Base-by-base conservation (phyloP, 2,329 filamentous ascomycete genomes). In the Fusarium oxysporum region DNA sequence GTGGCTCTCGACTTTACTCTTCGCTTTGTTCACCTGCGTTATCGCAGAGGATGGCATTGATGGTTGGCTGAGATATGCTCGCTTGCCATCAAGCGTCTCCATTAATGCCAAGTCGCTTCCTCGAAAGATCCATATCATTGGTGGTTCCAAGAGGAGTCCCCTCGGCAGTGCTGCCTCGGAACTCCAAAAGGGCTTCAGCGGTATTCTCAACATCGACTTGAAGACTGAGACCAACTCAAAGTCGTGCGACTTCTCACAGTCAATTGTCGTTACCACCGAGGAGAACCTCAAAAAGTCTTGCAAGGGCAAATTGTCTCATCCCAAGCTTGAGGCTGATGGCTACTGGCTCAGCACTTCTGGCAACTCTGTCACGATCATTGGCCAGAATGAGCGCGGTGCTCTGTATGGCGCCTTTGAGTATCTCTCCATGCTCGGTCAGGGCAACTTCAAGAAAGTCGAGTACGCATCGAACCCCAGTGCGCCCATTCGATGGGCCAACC, bases 331-430 rank as follows among this genome's bases (percentile, higher is more conserved):
- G 37, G 83, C 86, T 17, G 90, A 91, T 74, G 91, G 91, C 6
- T 93, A 89, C 79, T 91, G 86, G 83, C 83, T 93, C 35, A 86
- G 81, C 71, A 87, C 83, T 9, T 81, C 68, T 9, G 83, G 81
- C 13, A 74, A 81, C 2, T 80, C 80, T 1, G 85, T 92, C 28
- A 82, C 86, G 40, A 92, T 93, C 55, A 77, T 92, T 3, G 91
- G 91, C 0, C 85, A 89, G 68, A 92, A 92, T 73, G 89, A 92
- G 76, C 87, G 91, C 0, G 92, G 90, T 17, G 89, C 90, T 8
- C 84, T 93, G 2, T 93, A 93, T 73, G 92, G 92, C 11, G 85
- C 91, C 8, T 93, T 92, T 74, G 88, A 92, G 70, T 93, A 92
- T 71, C 84, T 93, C 14, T 90, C 89, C 3, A 85, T 87, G 78